These are phyloP conservation scores for Fusarium armeniacum DNA, from an alignment of 2,329 filamentous ascomycete genomes.

Conservation along the genomic window DNA sequence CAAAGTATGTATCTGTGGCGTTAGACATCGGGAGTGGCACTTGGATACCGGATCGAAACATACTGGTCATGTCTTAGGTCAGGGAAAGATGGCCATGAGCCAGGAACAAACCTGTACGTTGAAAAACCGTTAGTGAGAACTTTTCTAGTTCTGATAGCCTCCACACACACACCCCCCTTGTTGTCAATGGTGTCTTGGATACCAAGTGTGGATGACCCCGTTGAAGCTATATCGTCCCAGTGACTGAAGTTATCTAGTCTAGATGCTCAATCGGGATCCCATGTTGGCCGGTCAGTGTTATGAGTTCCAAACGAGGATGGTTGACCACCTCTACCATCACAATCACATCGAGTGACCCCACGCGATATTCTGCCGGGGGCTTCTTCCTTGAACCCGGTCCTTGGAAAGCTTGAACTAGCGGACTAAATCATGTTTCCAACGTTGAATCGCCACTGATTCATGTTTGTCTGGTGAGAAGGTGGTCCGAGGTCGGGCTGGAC, in stretches of 20 bases:
- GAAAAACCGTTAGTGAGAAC: conserved; percentile 15
- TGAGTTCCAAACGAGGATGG: not conserved
- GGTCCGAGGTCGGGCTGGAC: not conserved
- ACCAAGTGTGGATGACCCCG: not conserved
- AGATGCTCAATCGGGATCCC: not conserved
- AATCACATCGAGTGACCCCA: not conserved
- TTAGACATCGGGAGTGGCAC: conserved; percentile 23
- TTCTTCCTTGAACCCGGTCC: not conserved
- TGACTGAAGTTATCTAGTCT: not conserved
- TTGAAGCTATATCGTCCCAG: not conserved
- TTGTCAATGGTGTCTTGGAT: not conserved
- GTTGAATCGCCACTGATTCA: not conserved
- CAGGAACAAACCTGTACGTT: conserved; percentile 18
- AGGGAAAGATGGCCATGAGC: not conserved
- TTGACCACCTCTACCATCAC: not conserved
- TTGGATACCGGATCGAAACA: conserved; percentile 7
- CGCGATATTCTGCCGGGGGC: not conserved
- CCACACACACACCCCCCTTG: not conserved
- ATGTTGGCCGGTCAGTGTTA: not conserved
- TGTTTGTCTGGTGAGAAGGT: not conserved
- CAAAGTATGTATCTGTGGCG: conserved; percentile 15
- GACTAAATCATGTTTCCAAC: not conserved
- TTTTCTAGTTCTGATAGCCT: not conserved
- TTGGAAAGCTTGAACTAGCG: not conserved
- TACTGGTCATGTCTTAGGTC: not conserved